Percentiles rank a stretch among this genome's conserved stretches.
These are phyloP conservation scores for Candolleomyces eurysporus DNA, from an alignment of 768 basidiomycete genomes.

Conservation along the genomic window DNA sequence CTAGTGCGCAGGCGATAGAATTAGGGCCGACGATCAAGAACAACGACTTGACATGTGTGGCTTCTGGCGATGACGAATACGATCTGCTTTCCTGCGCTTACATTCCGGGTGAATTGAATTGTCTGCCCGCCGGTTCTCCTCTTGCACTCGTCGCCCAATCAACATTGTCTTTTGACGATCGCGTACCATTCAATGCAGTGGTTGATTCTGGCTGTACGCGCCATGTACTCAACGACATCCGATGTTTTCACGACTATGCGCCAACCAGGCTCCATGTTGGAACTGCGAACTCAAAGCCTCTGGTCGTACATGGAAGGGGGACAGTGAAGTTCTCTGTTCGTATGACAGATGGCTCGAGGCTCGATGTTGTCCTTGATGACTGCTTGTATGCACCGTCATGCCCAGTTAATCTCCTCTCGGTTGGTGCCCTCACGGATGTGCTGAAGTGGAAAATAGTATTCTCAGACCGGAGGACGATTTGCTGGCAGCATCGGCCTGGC, in stretches of 20 bases:
- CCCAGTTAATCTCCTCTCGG: conserved; percentile 20
- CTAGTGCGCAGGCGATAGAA: too few species aligned
- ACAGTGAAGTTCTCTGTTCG: conserved; percentile 5
- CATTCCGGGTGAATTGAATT: too few species aligned
- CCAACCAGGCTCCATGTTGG: conserved; percentile 15
- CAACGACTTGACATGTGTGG: too few species aligned
- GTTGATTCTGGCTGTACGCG: conserved; percentile 18
- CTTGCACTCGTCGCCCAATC: too few species aligned
- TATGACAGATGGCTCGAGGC: conserved; percentile 3
- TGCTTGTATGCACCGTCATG: conserved; percentile 23
- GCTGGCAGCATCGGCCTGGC: background rate
- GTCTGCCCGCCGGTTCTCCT: too few species aligned
- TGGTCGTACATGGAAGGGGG: conserved; percentile 15
- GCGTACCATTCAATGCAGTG: conserved; percentile 5
- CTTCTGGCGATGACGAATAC: too few species aligned
- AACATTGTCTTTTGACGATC: too few species aligned
- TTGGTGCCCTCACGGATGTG: conserved; percentile 14
- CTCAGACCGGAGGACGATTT: background rate
- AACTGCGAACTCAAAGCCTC: too few species aligned
- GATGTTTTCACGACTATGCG: conserved; percentile 15
- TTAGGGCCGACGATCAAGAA: too few species aligned
- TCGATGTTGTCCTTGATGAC: conserved; percentile 11
- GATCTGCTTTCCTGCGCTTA: too few species aligned
- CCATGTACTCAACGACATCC: conserved; percentile 12
- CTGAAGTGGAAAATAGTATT: background rate